Conservation (phyloP, 163 green algal genomes). For the Coccomyxa subellipsoidea region DNA sequence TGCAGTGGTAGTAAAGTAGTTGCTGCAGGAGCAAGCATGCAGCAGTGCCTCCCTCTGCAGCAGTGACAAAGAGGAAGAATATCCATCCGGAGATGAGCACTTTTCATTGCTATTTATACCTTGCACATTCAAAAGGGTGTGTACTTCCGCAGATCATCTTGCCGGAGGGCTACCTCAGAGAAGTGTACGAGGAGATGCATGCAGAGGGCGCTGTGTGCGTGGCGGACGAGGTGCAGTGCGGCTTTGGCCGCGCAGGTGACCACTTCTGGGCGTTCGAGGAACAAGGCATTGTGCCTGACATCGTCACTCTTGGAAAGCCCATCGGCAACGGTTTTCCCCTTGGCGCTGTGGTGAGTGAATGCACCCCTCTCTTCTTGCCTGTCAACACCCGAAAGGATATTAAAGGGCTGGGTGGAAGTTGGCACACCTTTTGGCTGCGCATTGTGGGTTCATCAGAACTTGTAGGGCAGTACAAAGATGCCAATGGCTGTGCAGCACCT, state of each 20-base stretch:
- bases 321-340: constrained; percentile 66
- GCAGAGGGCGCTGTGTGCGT: constrained; percentile 64
- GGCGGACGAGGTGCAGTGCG: constrained; percentile 80
- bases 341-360: constrained; percentile 17
- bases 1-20: too few relatives aligned
- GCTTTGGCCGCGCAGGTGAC: constrained; percentile 71
- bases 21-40: too few relatives aligned
- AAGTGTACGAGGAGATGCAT: constrained; percentile 54
- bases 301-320: constrained; percentile 77
- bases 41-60: too few relatives aligned
- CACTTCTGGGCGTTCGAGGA: constrained; percentile 79
- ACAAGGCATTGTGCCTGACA: constrained; percentile 68
- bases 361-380: not conserved
- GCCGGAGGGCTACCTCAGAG: constrained; percentile 48
- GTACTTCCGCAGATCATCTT: constrained; percentile 35
- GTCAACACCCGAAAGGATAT: too few relatives aligned
- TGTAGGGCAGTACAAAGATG: too few relatives aligned
- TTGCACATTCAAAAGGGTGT: not conserved
- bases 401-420: too few relatives aligned
- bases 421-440: too few relatives aligned
- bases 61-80: too few relatives aligned
- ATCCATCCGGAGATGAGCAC: too few relatives aligned
- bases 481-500: too few relatives aligned
- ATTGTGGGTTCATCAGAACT: too few relatives aligned
- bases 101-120: not conserved